Base-by-base conservation (phyloP, 148 eudicot genomes). In the Rhododendron molle region DNA sequence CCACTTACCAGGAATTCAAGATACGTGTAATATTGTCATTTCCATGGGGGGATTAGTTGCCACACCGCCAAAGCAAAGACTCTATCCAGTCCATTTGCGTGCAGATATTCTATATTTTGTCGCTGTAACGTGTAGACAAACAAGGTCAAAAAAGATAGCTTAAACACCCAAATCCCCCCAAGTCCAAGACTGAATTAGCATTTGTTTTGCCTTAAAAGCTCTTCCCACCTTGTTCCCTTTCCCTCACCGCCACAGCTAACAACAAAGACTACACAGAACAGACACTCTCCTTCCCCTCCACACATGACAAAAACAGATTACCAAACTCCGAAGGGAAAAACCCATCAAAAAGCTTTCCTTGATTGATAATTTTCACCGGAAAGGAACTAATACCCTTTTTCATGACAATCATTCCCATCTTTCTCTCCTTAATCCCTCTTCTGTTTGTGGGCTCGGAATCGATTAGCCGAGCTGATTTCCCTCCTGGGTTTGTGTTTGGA, bases 401-500 rank as follows among this genome's bases (percentile, higher is more conserved):
- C 38, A 82, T 82, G 76, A 44, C 56, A 23, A 43, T 43, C 54
- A 40, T 67, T 43, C 76, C 28, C 10, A 69, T 44, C 46, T 72
- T 85, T 9, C 44, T 84, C 21, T 58, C 72, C 60, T 12, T 86
- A 56, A 40, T 88, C 14, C 69, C 76, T 84, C 44, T 85, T 30
- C 28, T 28, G 14, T 28, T 87, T 23, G 81, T 74, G 65, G 81
- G 30, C 18, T 86, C 89, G 1, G 91, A 88, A 72, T 89, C 92
- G 40, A 88, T 91, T 34, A 87, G 91, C 91, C 80, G 96, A 87
- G 83, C 69, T 23, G 92, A 93, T 92, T 96, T 96, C 81, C 98
- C 97, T 43, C 49, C 90, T 79, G 98, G 92, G 58, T 96, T 96
- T 86, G 87, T 89, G 67, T 96, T 96, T 52, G 99, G 99, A 60